Evolutionary conservation across 1,139 yeast genomes (phyloP).

Genomic region (Taphrina confusa): DNA sequence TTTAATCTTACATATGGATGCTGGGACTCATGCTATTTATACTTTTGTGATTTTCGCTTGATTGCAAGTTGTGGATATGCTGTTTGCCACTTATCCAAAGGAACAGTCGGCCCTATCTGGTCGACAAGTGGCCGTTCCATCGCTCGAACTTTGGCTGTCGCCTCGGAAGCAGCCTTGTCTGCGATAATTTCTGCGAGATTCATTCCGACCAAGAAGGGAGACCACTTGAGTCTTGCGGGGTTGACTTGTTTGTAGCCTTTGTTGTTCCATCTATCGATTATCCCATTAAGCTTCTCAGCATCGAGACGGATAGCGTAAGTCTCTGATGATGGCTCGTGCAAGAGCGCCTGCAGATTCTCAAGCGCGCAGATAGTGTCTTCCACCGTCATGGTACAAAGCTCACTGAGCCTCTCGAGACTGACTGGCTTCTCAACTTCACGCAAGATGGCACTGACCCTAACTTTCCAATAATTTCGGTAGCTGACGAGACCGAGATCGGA

Average conservation of each 20-base stretch:
- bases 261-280: slow-evolving; percentile 57
- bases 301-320: slow-evolving; percentile 61
- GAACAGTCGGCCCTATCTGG: slow-evolving; percentile 7
- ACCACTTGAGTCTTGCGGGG: slow-evolving; percentile 63
- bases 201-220: slow-evolving; percentile 30
- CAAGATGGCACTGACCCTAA: slow-evolving; percentile 58
- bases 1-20: too few relatives aligned
- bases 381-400: slow-evolving; percentile 73
- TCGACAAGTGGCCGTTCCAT: slow-evolving; percentile 12
- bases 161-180: slow-evolving; percentile 17
- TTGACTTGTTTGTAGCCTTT: slow-evolving; percentile 60
- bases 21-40: slow-evolving; percentile 5
- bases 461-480: slow-evolving; percentile 84
- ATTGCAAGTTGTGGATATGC: slow-evolving; percentile 25
- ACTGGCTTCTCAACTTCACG: slow-evolving; percentile 49
- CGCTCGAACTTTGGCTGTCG: neutral
- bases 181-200: slow-evolving; percentile 30
- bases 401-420: slow-evolving; percentile 63
- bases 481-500: slow-evolving; percentile 83
- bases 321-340: slow-evolving; percentile 51
- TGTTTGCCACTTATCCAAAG: slow-evolving; percentile 26
- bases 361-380: slow-evolving; percentile 86
- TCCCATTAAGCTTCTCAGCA: slow-evolving; percentile 50
- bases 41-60: slow-evolving; percentile 17
- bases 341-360: slow-evolving; percentile 69